Evolutionary conservation across 2,329 filamentous ascomycete genomes (phyloP), one percentile per base, ranked within the genome.

Genomic region (Sclerotinia subarctica): DNA sequence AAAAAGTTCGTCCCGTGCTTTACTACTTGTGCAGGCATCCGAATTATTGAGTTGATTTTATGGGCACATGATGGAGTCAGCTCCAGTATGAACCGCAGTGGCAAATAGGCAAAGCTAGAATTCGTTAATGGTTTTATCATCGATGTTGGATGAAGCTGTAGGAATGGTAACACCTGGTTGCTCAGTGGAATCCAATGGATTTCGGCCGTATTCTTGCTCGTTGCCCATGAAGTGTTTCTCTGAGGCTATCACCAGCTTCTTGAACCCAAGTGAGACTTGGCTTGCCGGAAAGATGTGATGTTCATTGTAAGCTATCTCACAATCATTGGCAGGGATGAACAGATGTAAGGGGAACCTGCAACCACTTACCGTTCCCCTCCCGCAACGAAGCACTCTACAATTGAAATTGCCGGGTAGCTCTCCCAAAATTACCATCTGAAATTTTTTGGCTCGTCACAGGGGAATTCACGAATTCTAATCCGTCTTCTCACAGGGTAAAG

Each of bases 61-160:
- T 0, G 89, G 88, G 75, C 91, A 95, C 93, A 96, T 96, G 59
- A 94, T 84, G 7, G 86, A 86, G 0, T 86, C 91, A 0, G 93
- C 91, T 24, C 92, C 91, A 4, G 90, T 91, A 67, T 85, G 86
- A n/a, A 96, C 82, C 15, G 88, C 90, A 72, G 95, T 90, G 10
- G 87, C 89, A 77, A 96, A 96, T 0, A 93, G 93, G 92, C 92
- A 96, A 0, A 89, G 83, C 74, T 96, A 96, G 0, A 96, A 80
- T 78, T 93, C 90, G 74, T 93, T 90, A 71, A 92, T 76, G 0
- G 89, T 88, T 47, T 90, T 84, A 5, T 92, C 91, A 69, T 92
- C 90, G 47, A 96, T 88, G 74, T 95, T 94, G 68, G 88, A 87
- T 4, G 88, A 92, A 2, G 72, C 29, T 15, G 72, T 38, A 10